Conservation (phyloP, 176 grass and related monocot genomes). For the Rhynchospora tenuis region DNA sequence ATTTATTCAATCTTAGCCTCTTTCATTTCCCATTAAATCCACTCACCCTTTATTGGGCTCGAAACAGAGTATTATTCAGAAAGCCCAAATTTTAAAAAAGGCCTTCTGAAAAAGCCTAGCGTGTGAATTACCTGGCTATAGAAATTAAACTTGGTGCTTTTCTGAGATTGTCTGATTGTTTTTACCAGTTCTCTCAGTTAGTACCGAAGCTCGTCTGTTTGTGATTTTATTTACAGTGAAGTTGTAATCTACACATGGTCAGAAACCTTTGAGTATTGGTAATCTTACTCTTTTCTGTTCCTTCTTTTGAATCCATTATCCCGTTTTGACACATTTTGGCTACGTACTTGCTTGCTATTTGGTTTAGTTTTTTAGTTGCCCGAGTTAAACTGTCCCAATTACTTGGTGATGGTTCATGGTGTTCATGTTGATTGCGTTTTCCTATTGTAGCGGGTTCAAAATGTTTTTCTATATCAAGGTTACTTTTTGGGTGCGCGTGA, state of each 20-base stretch:
- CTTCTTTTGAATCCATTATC: neutral
- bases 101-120: no score
- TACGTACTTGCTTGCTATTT: neutral
- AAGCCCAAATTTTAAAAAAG: no score
- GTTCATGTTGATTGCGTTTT: neutral
- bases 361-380: neutral
- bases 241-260: neutral
- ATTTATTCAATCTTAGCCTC: no score
- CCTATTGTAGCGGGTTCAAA: neutral
- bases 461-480: neutral
- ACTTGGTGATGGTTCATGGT: neutral
- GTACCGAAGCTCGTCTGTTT: neutral
- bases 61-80: no score
- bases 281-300: neutral
- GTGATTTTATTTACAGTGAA: no score
- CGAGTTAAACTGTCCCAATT: neutral
- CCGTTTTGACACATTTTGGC: neutral
- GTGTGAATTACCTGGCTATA: neutral
- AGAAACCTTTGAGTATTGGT: neutral
- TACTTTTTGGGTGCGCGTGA: neutral
- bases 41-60: no score
- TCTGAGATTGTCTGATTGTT: neutral
- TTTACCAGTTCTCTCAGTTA: neutral
- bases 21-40: no score
- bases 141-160: neutral